phyloP scores from a whole-genome alignment of 83 land plant genomes.

The Larix sibirica region DNA sequence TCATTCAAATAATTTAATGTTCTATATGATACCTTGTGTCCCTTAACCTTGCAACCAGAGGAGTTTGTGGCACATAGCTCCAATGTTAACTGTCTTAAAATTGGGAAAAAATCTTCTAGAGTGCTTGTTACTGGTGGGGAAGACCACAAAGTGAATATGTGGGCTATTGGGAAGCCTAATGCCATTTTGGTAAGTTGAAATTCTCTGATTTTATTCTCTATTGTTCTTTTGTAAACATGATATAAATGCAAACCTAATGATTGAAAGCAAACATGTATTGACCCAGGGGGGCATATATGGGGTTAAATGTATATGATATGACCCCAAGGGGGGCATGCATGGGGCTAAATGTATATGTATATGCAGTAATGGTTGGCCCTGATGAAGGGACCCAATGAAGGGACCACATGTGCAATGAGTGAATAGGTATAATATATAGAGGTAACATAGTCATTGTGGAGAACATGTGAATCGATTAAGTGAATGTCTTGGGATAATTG shows the following conservation, averaged over 20 bases:
- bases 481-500: too few relatives aligned
- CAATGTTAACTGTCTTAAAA: constrained; percentile 89
- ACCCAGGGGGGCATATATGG: too few relatives aligned
- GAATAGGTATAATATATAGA: too few relatives aligned
- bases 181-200: constrained; percentile 68
- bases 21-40: not conserved
- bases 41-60: constrained; percentile 48
- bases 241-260: not conserved
- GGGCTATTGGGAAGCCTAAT: constrained; percentile 94
- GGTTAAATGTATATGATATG: too few relatives aligned
- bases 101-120: constrained; percentile 84
- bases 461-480: too few relatives aligned
- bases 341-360: too few relatives aligned
- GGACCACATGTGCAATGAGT: too few relatives aligned
- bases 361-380: too few relatives aligned
- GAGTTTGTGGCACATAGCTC: constrained; percentile 94
- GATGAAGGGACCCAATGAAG: too few relatives aligned
- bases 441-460: too few relatives aligned
- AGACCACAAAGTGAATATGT: constrained; percentile 91
- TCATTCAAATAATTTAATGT: not conserved
- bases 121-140: constrained; percentile 90
- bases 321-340: too few relatives aligned
- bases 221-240: not conserved
- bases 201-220: constrained; percentile 10
- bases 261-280: too few relatives aligned